Evolutionary conservation across 352 stramenopile species (phyloP).

Genomic region (Phytophthora gonapodyides): DNA sequence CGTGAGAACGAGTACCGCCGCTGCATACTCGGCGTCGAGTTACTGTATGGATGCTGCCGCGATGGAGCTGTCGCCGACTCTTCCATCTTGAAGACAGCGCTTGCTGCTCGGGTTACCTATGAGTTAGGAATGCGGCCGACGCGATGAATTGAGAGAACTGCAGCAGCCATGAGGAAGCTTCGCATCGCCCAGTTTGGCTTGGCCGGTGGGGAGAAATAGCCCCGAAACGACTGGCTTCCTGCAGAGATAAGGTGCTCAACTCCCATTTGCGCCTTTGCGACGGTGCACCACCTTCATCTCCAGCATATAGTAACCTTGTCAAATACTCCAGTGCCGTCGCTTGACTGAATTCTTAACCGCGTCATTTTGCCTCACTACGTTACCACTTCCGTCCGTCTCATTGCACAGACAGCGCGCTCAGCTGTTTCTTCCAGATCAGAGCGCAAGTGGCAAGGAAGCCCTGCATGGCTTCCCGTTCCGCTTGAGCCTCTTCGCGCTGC

Average conservation of each 20-base stretch:
- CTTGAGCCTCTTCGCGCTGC: slow-evolving; percentile 34
- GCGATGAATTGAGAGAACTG: neutral
- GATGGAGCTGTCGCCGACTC: slow-evolving; percentile 10
- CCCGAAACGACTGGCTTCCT: slow-evolving; percentile 26
- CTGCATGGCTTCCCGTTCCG: slow-evolving; percentile 32
- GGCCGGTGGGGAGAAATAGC: slow-evolving; percentile 29
- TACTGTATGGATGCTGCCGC: slow-evolving; percentile 22
- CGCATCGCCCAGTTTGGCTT: neutral
- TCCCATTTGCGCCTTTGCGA: slow-evolving; percentile 14
- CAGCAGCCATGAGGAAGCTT: neutral
- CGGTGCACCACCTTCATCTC: slow-evolving; percentile 5
- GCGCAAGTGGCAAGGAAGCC: slow-evolving; percentile 38
- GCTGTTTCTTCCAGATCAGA: slow-evolving; percentile 44
- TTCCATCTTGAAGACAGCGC: slow-evolving; percentile 10
- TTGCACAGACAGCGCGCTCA: slow-evolving; percentile 32
- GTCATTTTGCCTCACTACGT: slow-evolving; percentile 17
- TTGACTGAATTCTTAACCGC: slow-evolving; percentile 25
- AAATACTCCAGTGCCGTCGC: slow-evolving; percentile 12
- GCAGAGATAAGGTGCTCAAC: slow-evolving; percentile 6
- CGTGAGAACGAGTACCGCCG: slow-evolving; percentile 40
- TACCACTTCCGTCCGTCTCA: slow-evolving; percentile 16
- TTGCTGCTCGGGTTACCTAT: slow-evolving; percentile 1
- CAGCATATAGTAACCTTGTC: slow-evolving; percentile 11
- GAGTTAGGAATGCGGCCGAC: neutral
- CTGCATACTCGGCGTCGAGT: slow-evolving; percentile 23